These are phyloP conservation scores for Acephala macrosclerotiorum DNA, from an alignment of 2,329 filamentous ascomycete genomes.

Conservation along the genomic window DNA sequence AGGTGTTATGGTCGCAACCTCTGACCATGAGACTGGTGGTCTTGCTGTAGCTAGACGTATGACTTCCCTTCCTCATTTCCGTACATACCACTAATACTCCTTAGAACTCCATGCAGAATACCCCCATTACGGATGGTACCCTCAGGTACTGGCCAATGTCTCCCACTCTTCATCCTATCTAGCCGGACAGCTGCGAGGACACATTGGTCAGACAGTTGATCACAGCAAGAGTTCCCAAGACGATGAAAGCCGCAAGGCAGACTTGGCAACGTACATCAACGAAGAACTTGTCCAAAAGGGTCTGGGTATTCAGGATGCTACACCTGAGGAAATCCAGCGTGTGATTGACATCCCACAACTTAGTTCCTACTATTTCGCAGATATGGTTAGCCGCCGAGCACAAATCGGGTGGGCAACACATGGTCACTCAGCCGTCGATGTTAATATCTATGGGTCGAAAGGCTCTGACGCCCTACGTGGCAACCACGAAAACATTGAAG, in stretches of 20 bases:
- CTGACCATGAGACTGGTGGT: conserved; percentile 96
- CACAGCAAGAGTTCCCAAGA: not conserved
- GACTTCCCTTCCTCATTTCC: conserved; percentile 37
- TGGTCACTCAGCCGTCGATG: conserved; percentile 91
- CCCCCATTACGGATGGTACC: conserved; percentile 81
- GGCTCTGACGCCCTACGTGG: conserved; percentile 73
- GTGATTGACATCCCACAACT: conserved; percentile 66
- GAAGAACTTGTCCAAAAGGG: conserved; percentile 70
- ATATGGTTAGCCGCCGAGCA: conserved; percentile 86
- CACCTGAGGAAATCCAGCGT: conserved; percentile 71
- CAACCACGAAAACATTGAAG: conserved; percentile 94
- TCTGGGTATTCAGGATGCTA: conserved; percentile 80
- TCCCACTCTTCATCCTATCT: conserved; percentile 78
- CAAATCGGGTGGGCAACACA: conserved; percentile 95
- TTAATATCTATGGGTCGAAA: conserved; percentile 90
- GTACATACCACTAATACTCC: conserved; percentile 11
- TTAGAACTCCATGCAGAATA: conserved; percentile 66
- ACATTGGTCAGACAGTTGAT: conserved; percentile 51
- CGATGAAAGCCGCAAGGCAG: conserved; percentile 37
- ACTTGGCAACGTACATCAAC: conserved; percentile 68
- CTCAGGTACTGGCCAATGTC: conserved; percentile 79
- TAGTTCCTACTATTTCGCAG: conserved; percentile 70
- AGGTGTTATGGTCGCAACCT: conserved; percentile 86
- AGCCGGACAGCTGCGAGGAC: conserved; percentile 64
- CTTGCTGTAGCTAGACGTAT: conserved; percentile 80